Conservation (phyloP, 106 monocot genomes). For the Allium sativum region DNA sequence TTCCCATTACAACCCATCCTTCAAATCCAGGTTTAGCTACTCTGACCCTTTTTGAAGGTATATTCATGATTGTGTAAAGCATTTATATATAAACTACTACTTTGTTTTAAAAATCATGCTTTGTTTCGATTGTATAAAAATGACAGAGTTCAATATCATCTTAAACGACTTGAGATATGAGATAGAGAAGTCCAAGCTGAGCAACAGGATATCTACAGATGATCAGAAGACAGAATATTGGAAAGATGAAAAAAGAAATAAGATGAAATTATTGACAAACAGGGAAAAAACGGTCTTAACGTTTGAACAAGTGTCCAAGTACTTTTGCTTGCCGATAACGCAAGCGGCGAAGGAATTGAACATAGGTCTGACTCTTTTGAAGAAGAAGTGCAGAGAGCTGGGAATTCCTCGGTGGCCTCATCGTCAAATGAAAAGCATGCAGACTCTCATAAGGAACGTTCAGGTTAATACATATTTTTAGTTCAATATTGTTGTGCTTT, state of each 20-base stretch:
- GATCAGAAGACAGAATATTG: not conserved
- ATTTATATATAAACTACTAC: no score
- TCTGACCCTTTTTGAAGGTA: no score
- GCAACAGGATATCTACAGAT: no score
- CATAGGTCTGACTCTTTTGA: slow-evolving; percentile 58
- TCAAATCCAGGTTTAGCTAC: no score
- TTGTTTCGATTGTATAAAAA: no score
- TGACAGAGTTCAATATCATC: no score
- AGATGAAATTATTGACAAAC: not conserved
- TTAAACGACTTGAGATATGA: no score
- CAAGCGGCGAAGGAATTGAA: slow-evolving; percentile 65
- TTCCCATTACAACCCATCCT: no score
- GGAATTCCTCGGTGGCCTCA: slow-evolving; percentile 77
- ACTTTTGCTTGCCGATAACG: slow-evolving; percentile 73
- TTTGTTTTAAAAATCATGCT: no score
- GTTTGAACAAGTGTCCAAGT: slow-evolving; percentile 49
- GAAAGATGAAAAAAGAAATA: not conserved
- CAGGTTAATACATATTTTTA: slow-evolving; percentile 21
- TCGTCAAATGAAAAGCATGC: slow-evolving; percentile 71
- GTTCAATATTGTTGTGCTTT: no score
- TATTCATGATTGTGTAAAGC: no score
- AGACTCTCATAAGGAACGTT: slow-evolving; percentile 62
- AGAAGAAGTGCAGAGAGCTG: slow-evolving; percentile 73
- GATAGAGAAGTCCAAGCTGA: no score
- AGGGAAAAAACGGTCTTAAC: slow-evolving; percentile 26